These are phyloP conservation scores for Claviceps paspali DNA, from an alignment of 2,329 filamentous ascomycete genomes.

Conservation along the genomic window DNA sequence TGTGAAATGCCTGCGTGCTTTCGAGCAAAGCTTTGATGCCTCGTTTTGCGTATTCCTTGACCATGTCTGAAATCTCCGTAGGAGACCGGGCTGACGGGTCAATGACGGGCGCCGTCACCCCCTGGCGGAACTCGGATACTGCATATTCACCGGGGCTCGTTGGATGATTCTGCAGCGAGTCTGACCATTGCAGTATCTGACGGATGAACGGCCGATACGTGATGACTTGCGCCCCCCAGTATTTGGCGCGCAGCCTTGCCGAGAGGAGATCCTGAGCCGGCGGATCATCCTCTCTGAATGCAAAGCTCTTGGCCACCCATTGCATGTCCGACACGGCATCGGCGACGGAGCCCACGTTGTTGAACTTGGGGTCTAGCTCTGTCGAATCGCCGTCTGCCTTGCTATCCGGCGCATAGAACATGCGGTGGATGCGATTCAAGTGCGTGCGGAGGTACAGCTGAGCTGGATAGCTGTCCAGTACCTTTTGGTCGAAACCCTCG, in stretches of 20 bases:
- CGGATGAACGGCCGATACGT: constrained; percentile 65
- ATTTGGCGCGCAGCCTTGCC: constrained; percentile 80
- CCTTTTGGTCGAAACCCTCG: constrained; percentile 26
- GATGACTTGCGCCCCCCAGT: constrained; percentile 83
- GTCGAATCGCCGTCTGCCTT: constrained; percentile 12
- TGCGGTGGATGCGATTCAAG: constrained; percentile 46
- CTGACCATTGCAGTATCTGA: constrained; percentile 36
- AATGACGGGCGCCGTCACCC: constrained; percentile 22
- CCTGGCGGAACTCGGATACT: constrained; percentile 20
- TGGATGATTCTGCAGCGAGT: constrained; percentile 20
- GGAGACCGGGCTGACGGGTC: constrained; percentile 20
- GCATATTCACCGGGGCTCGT: constrained; percentile 18
- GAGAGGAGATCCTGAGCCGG: constrained; percentile 64
- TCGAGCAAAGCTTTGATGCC: constrained; percentile 64
- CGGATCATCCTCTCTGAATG: constrained; percentile 50
- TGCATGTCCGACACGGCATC: constrained; percentile 25
- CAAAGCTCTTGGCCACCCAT: constrained; percentile 34
- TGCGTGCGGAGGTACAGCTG: constrained; percentile 51
- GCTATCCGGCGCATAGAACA: constrained; percentile 34
- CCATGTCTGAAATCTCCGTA: constrained; percentile 26
- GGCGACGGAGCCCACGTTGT: constrained; percentile 31
- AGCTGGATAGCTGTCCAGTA: constrained; percentile 45
- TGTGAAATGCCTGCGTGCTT: constrained; percentile 71
- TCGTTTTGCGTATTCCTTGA: constrained; percentile 39
- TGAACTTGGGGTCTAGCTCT: constrained; percentile 21